Percentiles rank a stretch among this genome's conserved stretches.
phyloP scores from a whole-genome alignment of 1,139 yeast genomes.

The Debaryomyces sp. region DNA sequence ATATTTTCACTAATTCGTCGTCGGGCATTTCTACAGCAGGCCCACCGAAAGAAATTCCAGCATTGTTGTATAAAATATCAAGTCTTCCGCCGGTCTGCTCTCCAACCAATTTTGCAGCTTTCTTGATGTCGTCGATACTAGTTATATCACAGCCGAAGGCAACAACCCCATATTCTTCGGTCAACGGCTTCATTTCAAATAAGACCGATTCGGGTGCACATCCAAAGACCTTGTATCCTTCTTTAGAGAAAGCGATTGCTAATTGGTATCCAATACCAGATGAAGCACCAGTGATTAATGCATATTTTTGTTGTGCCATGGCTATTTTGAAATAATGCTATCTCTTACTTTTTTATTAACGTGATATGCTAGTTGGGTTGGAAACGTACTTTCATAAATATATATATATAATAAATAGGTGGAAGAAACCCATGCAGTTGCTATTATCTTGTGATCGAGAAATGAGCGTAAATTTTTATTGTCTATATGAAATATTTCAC shows the following conservation, averaged over 20 bases:
- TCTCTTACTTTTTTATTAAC: not conserved
- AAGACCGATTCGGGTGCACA: slow-evolving; percentile 29
- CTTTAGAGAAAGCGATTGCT: slow-evolving; percentile 27
- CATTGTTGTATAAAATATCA: slow-evolving; percentile 38
- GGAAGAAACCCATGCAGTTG: not conserved
- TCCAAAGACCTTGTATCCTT: slow-evolving; percentile 40
- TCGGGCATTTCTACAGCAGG: slow-evolving; percentile 38
- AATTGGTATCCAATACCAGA: slow-evolving; percentile 43
- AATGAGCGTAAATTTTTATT: not conserved
- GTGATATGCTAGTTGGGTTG: not conserved
- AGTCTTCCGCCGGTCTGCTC: slow-evolving; percentile 30
- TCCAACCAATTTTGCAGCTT: slow-evolving; percentile 23
- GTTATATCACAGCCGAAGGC: slow-evolving; percentile 38
- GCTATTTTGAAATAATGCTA: not conserved
- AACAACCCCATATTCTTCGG: slow-evolving; percentile 29
- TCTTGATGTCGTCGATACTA: slow-evolving; percentile 27
- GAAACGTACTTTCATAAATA: not conserved
- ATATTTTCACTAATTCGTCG: slow-evolving; percentile 22
- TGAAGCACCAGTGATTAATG: slow-evolving; percentile 43
- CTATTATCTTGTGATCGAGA: not conserved
- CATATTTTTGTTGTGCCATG: slow-evolving; percentile 18
- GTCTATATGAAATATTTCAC: not conserved
- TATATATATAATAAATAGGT: not conserved
- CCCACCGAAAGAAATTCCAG: slow-evolving; percentile 34
- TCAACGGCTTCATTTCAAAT: slow-evolving; percentile 30